These are phyloP conservation scores for Neofusicoccum cordaticola DNA, from an alignment of 2,329 filamentous ascomycete genomes.

Conservation along the genomic window DNA sequence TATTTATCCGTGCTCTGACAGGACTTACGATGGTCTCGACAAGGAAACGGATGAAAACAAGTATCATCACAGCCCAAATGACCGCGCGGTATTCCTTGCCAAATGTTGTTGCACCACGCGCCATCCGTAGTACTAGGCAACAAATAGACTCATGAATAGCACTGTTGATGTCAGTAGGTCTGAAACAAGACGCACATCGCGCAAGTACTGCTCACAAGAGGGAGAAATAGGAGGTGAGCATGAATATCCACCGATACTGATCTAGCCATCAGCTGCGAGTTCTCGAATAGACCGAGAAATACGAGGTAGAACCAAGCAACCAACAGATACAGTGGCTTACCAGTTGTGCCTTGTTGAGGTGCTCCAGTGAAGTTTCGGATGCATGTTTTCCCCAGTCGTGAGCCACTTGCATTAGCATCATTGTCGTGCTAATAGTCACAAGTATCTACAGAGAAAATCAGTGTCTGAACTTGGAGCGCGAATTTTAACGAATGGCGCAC, in stretches of 20 bases:
- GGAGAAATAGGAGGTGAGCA: not conserved
- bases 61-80: not conserved
- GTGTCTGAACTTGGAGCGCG: too few species aligned
- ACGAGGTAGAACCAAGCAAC: not conserved
- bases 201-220: not conserved
- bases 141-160: constrained; percentile 2
- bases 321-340: not conserved
- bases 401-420: constrained; percentile 3
- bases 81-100: not conserved
- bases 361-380: not conserved
- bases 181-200: too few species aligned
- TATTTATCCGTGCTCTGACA: too few species aligned
- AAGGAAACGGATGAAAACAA: not conserved
- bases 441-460: not conserved
- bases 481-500: not conserved
- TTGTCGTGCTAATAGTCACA: not conserved
- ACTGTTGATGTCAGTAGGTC: not conserved
- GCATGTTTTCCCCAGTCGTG: constrained; percentile 7
- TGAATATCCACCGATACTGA: constrained; percentile 6
- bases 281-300: not conserved
- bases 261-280: not conserved
- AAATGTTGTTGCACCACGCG: constrained; percentile 5
- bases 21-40: not conserved
- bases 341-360: not conserved
- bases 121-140: not conserved